Evolutionary conservation across 2,329 filamentous ascomycete species (phyloP), one percentile per base, ranked within the genome.

Genomic region (Fusarium sublunatum): DNA sequence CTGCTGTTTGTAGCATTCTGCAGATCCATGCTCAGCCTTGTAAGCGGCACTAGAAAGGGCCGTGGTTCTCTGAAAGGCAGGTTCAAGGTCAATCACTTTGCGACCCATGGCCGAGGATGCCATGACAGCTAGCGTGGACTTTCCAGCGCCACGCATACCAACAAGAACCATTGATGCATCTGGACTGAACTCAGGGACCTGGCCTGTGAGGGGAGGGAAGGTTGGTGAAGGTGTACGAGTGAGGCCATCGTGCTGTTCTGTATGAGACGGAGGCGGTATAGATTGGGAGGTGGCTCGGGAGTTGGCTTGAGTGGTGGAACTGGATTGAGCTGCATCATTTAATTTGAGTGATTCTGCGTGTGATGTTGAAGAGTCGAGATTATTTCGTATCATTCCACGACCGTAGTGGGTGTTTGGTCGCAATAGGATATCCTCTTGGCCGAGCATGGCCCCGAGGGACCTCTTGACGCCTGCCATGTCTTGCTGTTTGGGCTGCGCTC

Each of bases 101-200:
- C 88, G 82, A 49, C 86, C 85, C 73, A 91, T 87, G 44, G 89
- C 88, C 7, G 88, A 87, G 0, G 90, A 90, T 6, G 90, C 88
- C 61, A 93, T 91, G 43, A 93, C 85, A 12, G 88, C 91, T 10
- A 93, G 78, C 2, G 89, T 92, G 2, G 89, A 90, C 74, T 93
- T 93, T 13, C 91, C 91, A 6, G 88, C 86, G 10, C 90, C 91
- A 12, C 89, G 86, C 53, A 92, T 87, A 3, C 91, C 91, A 22
- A 91, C 83, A 15, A 93, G 80, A 7, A 93, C 84, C 52, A 93
- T 86, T 2, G 91, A 92, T 2, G 88, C 87, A 78, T 90, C 83
- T 9, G 81, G 74, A 8, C 80, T 76, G 69, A 90, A 91, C 42
- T 62, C 72, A 38, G 68, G 70, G 58, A 65, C 69, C 70, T 78